Evolutionary conservation across 148 eudicot species (phyloP).

Genomic region (Limonium bicolor): DNA sequence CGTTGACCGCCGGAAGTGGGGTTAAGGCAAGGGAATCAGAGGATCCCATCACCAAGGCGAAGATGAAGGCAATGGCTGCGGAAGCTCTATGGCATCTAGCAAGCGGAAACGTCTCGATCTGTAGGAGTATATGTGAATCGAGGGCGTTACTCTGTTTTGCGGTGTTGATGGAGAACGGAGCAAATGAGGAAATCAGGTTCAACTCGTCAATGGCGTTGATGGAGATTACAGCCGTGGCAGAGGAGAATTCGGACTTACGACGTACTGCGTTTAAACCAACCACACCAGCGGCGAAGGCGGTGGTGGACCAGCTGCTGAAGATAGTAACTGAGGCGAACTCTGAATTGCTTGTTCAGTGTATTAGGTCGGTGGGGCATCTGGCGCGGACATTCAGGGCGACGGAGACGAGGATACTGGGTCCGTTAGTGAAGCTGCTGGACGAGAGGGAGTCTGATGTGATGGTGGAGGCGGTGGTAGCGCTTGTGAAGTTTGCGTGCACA

Average conservation of each 20-base stretch:
- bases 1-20: slow-evolving; percentile 13
- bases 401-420: slow-evolving; percentile 42
- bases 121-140: slow-evolving; percentile 69
- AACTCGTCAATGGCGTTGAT: slow-evolving; percentile 70
- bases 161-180: slow-evolving; percentile 54
- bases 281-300: slow-evolving; percentile 60
- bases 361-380: slow-evolving; percentile 48
- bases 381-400: slow-evolving; percentile 72
- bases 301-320: slow-evolving; percentile 57
- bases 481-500: slow-evolving; percentile 41
- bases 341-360: slow-evolving; percentile 43
- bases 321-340: slow-evolving; percentile 33
- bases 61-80: slow-evolving; percentile 80
- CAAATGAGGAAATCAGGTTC: slow-evolving; percentile 42
- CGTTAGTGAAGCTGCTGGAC: slow-evolving; percentile 47
- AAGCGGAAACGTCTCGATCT: slow-evolving; percentile 52
- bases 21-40: slow-evolving; percentile 40
- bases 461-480: slow-evolving; percentile 29
- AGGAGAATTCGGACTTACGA: slow-evolving; percentile 44
- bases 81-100: slow-evolving; percentile 66
- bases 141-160: slow-evolving; percentile 76
- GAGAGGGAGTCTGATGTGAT: slow-evolving; percentile 44
- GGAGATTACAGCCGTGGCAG: slow-evolving; percentile 73
- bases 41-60: slow-evolving; percentile 55
- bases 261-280: slow-evolving; percentile 68